Base-by-base conservation (phyloP, 345 rosid species). In the Sisymbrium irio region DNA sequence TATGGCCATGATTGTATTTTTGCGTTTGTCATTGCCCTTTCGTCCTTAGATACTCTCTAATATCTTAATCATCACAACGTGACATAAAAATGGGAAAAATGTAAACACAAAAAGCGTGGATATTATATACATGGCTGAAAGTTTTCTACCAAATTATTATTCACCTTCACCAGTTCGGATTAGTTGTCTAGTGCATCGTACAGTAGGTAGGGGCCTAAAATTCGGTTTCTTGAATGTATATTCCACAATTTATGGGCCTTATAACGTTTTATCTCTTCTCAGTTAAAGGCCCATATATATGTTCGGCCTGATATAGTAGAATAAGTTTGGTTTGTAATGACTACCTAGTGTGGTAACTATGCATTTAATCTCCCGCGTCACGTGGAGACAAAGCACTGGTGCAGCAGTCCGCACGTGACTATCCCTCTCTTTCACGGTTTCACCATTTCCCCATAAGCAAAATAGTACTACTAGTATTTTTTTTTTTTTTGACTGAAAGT, bases 271-370 rank as follows among this genome's bases (percentile, higher is more conserved):
- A 58, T 44, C 36, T 44, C 25, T 47, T 35, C 10, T 25, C 6
- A 20, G 15, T 10, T 30, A 11, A 28, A 49, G 61, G 68, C 53
- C 69, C 62, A 62, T 58, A 18, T 11, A 54, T 15, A 22, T 35
- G 18, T 18, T 13, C 0, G 32, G 75, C 49, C 20, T 25, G 19
- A 15, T 60, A 10, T 17, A 12, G 50, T 36, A 61, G 14, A 39
- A 53, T 42, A 54, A 7, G 20, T 14, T 12, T 14, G 10, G 58
- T 73, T n/a, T n/a, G n/a, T n/a, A n/a, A n/a, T n/a, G n/a, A n/a
- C n/a, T n/a, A n/a, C 65, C 20, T 66, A 37, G 62, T 40, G 39
- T 53, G 65, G 74, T 69, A 69, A 62, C 61, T 40, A 62, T 64
- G 71, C 65, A 46, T 25, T 55, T 12, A 1, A 40, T 25, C 10